Evolutionary conservation across 768 basidiomycete species (phyloP).

Genomic region (Termitomyces sp.): DNA sequence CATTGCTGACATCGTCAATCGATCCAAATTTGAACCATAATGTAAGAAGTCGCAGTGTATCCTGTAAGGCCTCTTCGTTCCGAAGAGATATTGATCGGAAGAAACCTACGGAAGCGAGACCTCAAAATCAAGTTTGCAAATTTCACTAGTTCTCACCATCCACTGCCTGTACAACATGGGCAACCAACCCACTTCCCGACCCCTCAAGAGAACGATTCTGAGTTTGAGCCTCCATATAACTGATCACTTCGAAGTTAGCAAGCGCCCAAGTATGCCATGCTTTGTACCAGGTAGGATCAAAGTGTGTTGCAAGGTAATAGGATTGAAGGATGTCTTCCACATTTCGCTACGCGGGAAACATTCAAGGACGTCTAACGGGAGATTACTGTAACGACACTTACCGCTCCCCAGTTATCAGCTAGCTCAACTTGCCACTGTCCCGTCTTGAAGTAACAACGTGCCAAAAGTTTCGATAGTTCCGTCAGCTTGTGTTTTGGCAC

Average conservation of each 20-base stretch:
- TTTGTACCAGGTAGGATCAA: slow-evolving; percentile 96
- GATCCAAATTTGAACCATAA: slow-evolving; percentile 98
- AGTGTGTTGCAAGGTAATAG: slow-evolving; percentile 83
- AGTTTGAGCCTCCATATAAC: slow-evolving; percentile 65
- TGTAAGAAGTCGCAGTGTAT: slow-evolving; percentile 87
- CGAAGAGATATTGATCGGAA: slow-evolving; percentile 92
- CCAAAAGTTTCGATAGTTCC: slow-evolving; percentile 80
- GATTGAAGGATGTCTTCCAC: slow-evolving; percentile 79
- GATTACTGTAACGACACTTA: slow-evolving; percentile 32
- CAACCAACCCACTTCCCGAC: slow-evolving; percentile 58
- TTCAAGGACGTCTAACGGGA: slow-evolving; percentile 2
- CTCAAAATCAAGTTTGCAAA: not conserved
- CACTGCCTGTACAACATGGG: slow-evolving; percentile 90
- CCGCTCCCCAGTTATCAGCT: slow-evolving; percentile 73
- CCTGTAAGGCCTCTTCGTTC: slow-evolving; percentile 89
- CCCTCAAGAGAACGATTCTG: slow-evolving; percentile 53
- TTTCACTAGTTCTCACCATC: slow-evolving; percentile 49
- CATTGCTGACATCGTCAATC: slow-evolving; percentile 83
- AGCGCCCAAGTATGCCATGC: slow-evolving; percentile 99
- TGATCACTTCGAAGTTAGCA: slow-evolving; percentile 92
- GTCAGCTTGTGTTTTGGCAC: slow-evolving; percentile 56
- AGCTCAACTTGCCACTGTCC: slow-evolving; percentile 91
- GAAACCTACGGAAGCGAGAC: slow-evolving; percentile 54
- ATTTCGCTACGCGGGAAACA: slow-evolving; percentile 51
- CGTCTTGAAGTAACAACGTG: slow-evolving; percentile 93